These are phyloP conservation scores for Xylaria digitata DNA, from an alignment of 2,329 filamentous ascomycete genomes.

Conservation along the genomic window DNA sequence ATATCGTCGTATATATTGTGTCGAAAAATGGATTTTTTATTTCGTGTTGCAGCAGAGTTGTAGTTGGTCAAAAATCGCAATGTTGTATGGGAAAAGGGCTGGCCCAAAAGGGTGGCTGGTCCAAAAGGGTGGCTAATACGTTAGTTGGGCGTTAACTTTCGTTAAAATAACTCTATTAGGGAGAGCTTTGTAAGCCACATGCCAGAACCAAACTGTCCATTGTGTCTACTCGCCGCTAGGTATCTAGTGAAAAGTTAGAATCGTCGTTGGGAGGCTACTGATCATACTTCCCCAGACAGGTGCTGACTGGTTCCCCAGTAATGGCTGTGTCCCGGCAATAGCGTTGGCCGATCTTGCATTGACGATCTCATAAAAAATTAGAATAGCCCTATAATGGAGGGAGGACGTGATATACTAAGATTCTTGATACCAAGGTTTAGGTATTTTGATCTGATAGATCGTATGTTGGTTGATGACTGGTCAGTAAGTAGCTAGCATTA, in stretches of 20 bases:
- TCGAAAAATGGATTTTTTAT: no score
- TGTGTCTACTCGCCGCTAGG: no score
- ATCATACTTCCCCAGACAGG: background rate
- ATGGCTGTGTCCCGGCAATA: background rate
- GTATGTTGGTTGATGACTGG: background rate
- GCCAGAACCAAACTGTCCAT: background rate
- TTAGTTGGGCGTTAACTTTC: background rate
- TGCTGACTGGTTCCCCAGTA: background rate
- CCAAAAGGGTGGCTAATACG: no score
- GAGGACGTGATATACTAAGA: background rate
- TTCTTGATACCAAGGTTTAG: background rate
- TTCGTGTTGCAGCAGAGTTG: no score
- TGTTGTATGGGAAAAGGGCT: no score
- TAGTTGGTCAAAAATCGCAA: no score
- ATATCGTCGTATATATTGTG: no score
- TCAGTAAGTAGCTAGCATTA: background rate
- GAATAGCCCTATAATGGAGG: no score
- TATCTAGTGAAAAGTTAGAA: background rate
- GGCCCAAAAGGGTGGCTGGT: no score
- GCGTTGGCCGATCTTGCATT: background rate
- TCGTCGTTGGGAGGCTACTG: background rate
- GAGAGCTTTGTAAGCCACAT: background rate
- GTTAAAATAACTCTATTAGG: background rate
- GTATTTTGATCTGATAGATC: conserved; percentile 4
- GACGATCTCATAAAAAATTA: background rate